These are phyloP conservation scores for Sordariomycetes sp. DNA, from an alignment of 2,329 filamentous ascomycete genomes.

Conservation along the genomic window DNA sequence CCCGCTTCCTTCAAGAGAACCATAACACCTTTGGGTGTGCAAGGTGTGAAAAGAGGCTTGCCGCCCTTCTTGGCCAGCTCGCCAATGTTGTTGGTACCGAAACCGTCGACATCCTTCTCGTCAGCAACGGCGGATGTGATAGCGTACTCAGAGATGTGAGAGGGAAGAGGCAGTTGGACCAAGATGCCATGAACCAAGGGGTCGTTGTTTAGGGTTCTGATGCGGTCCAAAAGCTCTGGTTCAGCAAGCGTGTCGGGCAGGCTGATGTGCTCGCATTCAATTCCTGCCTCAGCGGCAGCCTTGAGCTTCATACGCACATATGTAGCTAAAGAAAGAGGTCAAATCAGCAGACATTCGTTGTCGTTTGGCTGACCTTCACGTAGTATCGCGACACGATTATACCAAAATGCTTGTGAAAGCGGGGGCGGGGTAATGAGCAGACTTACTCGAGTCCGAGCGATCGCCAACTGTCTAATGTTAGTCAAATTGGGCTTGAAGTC, in stretches of 20 bases:
- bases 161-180: constrained; percentile 85
- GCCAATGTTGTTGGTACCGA: constrained; percentile 88
- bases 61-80: constrained; percentile 95
- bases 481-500: background rate
- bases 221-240: constrained; percentile 74
- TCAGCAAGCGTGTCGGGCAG: constrained; percentile 76
- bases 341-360: no score
- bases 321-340: constrained; percentile 49
- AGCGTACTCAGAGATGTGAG: constrained; percentile 80
- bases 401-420: no score
- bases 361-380: no score
- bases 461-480: constrained; percentile 59
- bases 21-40: constrained; percentile 97
- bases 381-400: no score
- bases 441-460: constrained; percentile 77
- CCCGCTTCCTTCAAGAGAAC: constrained; percentile 76
- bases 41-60: constrained; percentile 80
- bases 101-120: constrained; percentile 97
- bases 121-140: constrained; percentile 85
- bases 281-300: constrained; percentile 88
- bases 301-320: constrained; percentile 99
- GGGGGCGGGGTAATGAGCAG: constrained; percentile 11
- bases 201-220: constrained; percentile 79
- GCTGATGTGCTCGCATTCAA: constrained; percentile 77
- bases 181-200: constrained; percentile 81